phyloP scores from a whole-genome alignment of 2,329 filamentous ascomycete genomes.

The Paracamarosporium sp. region DNA sequence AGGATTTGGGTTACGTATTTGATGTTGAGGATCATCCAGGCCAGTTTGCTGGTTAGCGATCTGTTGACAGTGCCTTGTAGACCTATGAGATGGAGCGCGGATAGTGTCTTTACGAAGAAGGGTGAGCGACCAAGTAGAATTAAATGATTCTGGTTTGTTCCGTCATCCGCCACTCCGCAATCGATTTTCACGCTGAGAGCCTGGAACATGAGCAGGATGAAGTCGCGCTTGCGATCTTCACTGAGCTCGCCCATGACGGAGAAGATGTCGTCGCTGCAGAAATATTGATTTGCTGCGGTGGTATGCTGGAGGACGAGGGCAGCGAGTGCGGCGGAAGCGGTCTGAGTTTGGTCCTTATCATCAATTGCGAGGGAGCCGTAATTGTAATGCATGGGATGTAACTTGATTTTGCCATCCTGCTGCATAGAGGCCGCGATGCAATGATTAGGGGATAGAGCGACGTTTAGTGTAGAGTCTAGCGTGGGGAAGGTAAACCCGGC shows the following conservation, averaged over 20 bases:
- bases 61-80: constrained; percentile 51
- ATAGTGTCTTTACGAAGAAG: constrained; percentile 78
- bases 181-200: constrained; percentile 66
- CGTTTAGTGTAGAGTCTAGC: constrained; percentile 62
- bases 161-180: constrained; percentile 79
- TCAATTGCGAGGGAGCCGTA: constrained; percentile 38
- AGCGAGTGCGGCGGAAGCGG: constrained; percentile 47
- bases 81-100: constrained; percentile 79
- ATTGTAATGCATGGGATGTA: constrained; percentile 51
- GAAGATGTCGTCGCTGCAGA: constrained; percentile 58
- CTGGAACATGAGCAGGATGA: constrained; percentile 71
- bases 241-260: constrained; percentile 43
- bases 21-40: constrained; percentile 76
- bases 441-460: constrained; percentile 56
- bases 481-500: constrained; percentile 77
- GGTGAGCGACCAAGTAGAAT: constrained; percentile 58
- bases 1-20: constrained; percentile 70
- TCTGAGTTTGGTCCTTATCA: constrained; percentile 29
- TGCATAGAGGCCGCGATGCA: constrained; percentile 54
- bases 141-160: constrained; percentile 41
- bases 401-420: constrained; percentile 50
- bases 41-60: constrained; percentile 73
- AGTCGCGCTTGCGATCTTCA: constrained; percentile 39
- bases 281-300: constrained; percentile 52
- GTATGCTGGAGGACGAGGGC: constrained; percentile 51